phyloP scores from a whole-genome alignment of 2,329 filamentous ascomycete species.

The Talaromyces sp. region DNA sequence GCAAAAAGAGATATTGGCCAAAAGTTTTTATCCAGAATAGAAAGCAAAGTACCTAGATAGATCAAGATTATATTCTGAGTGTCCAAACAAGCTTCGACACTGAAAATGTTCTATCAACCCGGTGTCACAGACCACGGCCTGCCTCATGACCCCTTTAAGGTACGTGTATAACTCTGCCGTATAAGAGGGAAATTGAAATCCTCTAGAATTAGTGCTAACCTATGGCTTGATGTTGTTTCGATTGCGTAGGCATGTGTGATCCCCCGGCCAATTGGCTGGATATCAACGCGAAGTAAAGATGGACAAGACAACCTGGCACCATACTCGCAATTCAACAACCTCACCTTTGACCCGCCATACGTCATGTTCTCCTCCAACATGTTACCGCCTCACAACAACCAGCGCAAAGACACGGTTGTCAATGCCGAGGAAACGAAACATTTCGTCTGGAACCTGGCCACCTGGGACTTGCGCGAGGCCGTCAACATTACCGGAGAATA shows the following conservation, averaged over 20 bases:
- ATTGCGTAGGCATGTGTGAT: constrained; percentile 52
- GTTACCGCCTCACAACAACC: constrained; percentile 33
- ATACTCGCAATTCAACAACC: constrained; percentile 61
- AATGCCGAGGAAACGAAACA: constrained; percentile 56
- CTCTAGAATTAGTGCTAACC: not conserved
- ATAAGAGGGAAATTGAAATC: not conserved
- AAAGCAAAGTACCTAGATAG: not conserved
- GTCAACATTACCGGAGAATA: constrained; percentile 54
- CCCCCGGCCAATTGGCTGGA: constrained; percentile 62
- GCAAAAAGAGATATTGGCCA: not conserved
- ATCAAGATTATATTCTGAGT: not conserved
- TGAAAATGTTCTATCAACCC: constrained; percentile 53
- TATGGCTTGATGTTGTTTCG: not conserved
- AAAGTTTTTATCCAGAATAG: no score
- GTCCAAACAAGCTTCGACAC: not conserved
- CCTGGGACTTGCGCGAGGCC: constrained; percentile 52
- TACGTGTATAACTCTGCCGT: constrained; percentile 25
- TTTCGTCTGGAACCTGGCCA: constrained; percentile 60
- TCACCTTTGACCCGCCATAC: constrained; percentile 61
- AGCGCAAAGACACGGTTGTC: constrained; percentile 55
- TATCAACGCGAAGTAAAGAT: constrained; percentile 51
- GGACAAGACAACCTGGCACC: constrained; percentile 57
- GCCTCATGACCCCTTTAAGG: constrained; percentile 55
- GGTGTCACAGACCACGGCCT: constrained; percentile 52
- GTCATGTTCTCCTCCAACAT: constrained; percentile 62